Percentiles rank a stretch among this genome's conserved stretches.
Conservation (phyloP, 306 rosid species). For the Luffa acutangula region DNA sequence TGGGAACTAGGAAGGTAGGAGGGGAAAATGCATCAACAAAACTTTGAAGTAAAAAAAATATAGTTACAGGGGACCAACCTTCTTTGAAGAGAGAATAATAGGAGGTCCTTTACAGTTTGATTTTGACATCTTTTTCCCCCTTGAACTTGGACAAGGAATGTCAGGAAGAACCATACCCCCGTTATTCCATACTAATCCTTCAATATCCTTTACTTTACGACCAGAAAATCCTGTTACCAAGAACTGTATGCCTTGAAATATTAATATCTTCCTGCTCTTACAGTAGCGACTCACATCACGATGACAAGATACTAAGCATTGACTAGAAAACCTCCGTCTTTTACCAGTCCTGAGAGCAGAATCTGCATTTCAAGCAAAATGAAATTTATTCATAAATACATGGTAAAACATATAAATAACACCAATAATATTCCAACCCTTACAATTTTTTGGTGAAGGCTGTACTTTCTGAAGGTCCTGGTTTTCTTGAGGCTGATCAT, state of each 20-base stretch:
- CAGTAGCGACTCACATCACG: constrained; percentile 17
- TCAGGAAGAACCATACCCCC: constrained; percentile 65
- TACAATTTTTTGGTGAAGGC: constrained; percentile 28
- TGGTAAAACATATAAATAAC: background rate
- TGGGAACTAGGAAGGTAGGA: background rate
- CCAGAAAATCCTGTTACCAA: constrained; percentile 70
- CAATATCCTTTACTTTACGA: constrained; percentile 46
- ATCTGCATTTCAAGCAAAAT: constrained; percentile 29
- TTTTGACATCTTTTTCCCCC: constrained; percentile 33
- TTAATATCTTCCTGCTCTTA: constrained; percentile 25
- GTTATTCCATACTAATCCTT: constrained; percentile 47
- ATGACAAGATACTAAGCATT: constrained; percentile 16
- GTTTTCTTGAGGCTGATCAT: constrained; percentile 26
- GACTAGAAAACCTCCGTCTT: constrained; percentile 26
- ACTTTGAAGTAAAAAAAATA: background rate
- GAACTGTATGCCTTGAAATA: constrained; percentile 64
- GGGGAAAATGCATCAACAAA: background rate
- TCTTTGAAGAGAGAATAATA: constrained; percentile 50
- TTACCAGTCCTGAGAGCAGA: constrained; percentile 26
- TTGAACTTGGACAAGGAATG: constrained; percentile 51
- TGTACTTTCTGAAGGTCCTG: constrained; percentile 29
- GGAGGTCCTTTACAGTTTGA: constrained; percentile 35
- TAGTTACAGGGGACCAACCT: constrained; percentile 35
- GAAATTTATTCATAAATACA: background rate
- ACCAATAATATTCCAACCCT: constrained; percentile 1